A percentile compares a stretch with the other conserved stretches of the same genome.
Evolutionary conservation across 306 rosid genomes (phyloP).

Genomic region (Gynostemma pentaphyllum): DNA sequence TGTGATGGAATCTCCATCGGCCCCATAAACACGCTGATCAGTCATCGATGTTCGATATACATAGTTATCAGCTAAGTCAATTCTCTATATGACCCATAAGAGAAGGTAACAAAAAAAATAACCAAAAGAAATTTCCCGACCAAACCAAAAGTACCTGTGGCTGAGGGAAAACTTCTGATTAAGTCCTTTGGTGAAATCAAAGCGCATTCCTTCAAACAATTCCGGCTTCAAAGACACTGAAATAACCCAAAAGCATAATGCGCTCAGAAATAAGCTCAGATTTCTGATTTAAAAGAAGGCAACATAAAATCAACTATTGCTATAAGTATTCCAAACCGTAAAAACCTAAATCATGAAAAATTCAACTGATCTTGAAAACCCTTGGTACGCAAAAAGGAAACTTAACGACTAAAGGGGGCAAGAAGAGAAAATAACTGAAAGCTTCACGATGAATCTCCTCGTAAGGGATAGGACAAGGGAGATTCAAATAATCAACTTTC

Average conservation of each 20-base stretch:
- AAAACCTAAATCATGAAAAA: neutral
- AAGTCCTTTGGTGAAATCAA: conserved; percentile 87
- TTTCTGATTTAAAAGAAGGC: too few species aligned
- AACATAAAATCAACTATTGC: neutral
- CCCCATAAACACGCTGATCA: conserved; percentile 74
- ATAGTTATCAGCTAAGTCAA: conserved; percentile 2
- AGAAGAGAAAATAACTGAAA: conserved; percentile 42
- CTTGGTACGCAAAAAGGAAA: neutral
- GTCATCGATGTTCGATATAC: neutral
- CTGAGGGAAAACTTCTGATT: conserved; percentile 86
- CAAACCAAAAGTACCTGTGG: conserved; percentile 53
- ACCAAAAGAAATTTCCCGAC: neutral
- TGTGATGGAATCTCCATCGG: conserved; percentile 86
- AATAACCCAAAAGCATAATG: neutral
- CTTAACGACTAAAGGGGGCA: neutral
- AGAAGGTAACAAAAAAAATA: neutral
- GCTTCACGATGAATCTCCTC: conserved; percentile 99
- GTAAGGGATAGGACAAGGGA: conserved; percentile 84
- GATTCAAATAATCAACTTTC: conserved; percentile 63
- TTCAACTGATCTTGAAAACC: neutral
- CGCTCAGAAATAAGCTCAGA: neutral
- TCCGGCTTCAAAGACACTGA: conserved; percentile 99
- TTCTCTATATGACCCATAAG: neutral
- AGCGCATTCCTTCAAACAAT: conserved; percentile 83
- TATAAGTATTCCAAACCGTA: neutral